phyloP scores from a whole-genome alignment of 768 basidiomycete species.

The Rhizopogon rudus region DNA sequence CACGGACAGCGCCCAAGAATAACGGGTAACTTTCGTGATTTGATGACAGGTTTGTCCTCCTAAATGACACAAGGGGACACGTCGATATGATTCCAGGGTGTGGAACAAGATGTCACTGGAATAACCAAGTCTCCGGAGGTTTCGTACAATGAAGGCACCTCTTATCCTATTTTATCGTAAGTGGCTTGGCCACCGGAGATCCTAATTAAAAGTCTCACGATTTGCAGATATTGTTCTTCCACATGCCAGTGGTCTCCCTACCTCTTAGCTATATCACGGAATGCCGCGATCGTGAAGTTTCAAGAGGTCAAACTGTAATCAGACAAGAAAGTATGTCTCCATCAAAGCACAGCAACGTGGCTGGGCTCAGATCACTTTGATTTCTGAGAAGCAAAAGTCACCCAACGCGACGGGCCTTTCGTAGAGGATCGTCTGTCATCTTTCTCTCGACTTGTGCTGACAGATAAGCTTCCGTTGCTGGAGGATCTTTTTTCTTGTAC shows the following conservation, averaged over 20 bases:
- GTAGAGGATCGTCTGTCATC: constrained; percentile 14
- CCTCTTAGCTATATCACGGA: neutral
- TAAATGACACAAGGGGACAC: neutral
- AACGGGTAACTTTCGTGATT: neutral
- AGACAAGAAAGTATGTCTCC: neutral
- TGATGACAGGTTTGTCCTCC: neutral
- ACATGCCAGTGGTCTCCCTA: neutral
- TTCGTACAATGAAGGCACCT: neutral
- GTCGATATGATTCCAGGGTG: neutral
- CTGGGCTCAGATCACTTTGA: neutral
- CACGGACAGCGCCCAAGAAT: neutral
- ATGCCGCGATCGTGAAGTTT: neutral
- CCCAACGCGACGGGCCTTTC: neutral
- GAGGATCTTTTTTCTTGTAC: constrained; percentile 6
- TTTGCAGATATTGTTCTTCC: constrained; percentile 7
- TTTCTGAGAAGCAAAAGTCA: neutral
- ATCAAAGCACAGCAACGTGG: neutral
- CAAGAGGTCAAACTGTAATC: neutral
- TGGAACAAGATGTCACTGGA: neutral
- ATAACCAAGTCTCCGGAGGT: neutral
- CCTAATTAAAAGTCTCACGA: constrained; percentile 6
- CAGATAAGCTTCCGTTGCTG: constrained; percentile 4
- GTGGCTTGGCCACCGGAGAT: neutral
- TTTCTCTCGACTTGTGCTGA: neutral
- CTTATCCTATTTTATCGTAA: constrained; percentile 4